These are phyloP conservation scores for Saccharomycopsis sp. DNA, from an alignment of 805 yeast species.

Conservation along the genomic window DNA sequence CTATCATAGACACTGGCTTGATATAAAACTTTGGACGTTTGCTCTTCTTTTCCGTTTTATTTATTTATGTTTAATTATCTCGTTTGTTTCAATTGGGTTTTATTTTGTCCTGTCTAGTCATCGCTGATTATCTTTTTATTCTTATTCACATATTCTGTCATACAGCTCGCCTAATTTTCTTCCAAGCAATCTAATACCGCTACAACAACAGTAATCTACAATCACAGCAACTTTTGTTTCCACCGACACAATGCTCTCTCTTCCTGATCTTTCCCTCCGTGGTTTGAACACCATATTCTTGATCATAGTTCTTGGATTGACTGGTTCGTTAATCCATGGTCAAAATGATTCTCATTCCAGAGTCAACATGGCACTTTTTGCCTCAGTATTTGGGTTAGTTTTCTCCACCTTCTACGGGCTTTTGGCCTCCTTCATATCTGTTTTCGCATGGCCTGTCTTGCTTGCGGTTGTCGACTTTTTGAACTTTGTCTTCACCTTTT, in stretches of 20 bases:
- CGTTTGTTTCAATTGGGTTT: not conserved
- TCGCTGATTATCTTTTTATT: not conserved
- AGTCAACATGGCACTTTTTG: slow-evolving; percentile 82
- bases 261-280: slow-evolving; percentile 74
- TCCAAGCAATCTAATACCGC: not conserved
- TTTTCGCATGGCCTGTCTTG: slow-evolving; percentile 82
- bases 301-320: slow-evolving; percentile 74
- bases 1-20: not conserved
- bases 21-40: not conserved
- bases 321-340: slow-evolving; percentile 80
- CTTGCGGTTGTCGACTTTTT: slow-evolving; percentile 73
- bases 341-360: slow-evolving; percentile 54
- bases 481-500: slow-evolving; percentile 84
- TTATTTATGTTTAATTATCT: not conserved
- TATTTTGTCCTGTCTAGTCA: not conserved
- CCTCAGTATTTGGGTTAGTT: slow-evolving; percentile 79
- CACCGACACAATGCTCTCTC: slow-evolving; percentile 36
- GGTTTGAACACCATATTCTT: slow-evolving; percentile 66
- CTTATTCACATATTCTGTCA: not conserved
- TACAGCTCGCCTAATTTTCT: not conserved
- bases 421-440: slow-evolving; percentile 66
- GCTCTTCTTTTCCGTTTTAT: not conserved
- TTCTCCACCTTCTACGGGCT: slow-evolving; percentile 77
- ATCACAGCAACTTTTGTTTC: not conserved
- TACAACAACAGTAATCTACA: not conserved